phyloP scores from a whole-genome alignment of 805 yeast genomes.

The Candida alai region DNA sequence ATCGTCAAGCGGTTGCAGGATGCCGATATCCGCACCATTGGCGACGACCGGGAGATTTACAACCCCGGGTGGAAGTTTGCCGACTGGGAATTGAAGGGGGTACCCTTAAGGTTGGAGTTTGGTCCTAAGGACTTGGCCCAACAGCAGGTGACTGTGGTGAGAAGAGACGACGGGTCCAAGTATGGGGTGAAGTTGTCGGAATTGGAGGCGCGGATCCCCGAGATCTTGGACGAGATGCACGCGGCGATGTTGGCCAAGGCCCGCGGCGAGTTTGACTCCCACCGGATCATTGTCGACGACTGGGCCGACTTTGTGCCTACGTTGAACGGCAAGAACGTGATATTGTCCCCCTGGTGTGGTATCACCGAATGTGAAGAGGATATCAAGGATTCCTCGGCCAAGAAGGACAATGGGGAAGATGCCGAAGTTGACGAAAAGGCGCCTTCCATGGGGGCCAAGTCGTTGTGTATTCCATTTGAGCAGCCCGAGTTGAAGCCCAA shows the following conservation, averaged over 20 bases:
- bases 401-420: conserved; percentile 74
- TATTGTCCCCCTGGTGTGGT: conserved; percentile 98
- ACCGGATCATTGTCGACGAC: conserved; percentile 74
- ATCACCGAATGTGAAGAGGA: conserved; percentile 91
- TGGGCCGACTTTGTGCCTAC: conserved; percentile 94
- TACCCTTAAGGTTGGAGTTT: conserved; percentile 87
- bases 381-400: conserved; percentile 85
- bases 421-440: conserved; percentile 92
- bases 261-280: conserved; percentile 76
- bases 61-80: conserved; percentile 99
- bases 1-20: conserved; percentile 60
- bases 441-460: conserved; percentile 99
- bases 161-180: conserved; percentile 88
- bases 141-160: conserved; percentile 78
- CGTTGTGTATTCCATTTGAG: conserved; percentile 91
- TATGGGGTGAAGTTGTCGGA: conserved; percentile 60
- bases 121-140: conserved; percentile 94
- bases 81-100: conserved; percentile 95
- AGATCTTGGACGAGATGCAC: conserved; percentile 80
- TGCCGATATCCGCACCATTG: conserved; percentile 68
- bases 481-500: conserved; percentile 80
- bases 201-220: conserved; percentile 64
- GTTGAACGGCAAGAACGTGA: conserved; percentile 84
- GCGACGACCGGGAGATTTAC: conserved; percentile 91
- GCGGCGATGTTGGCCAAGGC: conserved; percentile 70